A percentile compares a stretch with the other conserved stretches of the same genome.
Conservation (phyloP, 345 rosid species). For the Garcia nutans region DNA sequence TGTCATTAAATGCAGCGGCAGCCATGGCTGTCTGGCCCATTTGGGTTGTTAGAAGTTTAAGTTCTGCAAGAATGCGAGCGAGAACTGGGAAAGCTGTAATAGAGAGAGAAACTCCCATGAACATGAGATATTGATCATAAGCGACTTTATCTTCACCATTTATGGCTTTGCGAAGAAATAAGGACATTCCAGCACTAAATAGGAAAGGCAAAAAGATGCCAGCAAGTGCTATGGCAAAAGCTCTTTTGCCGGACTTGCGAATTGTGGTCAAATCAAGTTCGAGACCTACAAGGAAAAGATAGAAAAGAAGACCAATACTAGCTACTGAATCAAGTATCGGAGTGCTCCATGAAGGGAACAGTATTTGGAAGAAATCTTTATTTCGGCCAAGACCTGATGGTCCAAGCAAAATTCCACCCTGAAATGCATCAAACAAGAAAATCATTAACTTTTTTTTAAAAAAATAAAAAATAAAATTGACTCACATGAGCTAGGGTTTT, state of each 20-base stretch:
- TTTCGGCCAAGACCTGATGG: slow-evolving; percentile 77
- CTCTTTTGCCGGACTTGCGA: slow-evolving; percentile 60
- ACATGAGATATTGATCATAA: slow-evolving; percentile 58
- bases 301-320: slow-evolving; percentile 80
- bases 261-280: slow-evolving; percentile 69
- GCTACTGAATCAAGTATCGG: slow-evolving; percentile 75
- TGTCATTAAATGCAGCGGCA: slow-evolving; percentile 88
- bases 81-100: slow-evolving; percentile 93
- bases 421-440: background rate
- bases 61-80: slow-evolving; percentile 90
- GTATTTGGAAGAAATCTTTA: slow-evolving; percentile 35
- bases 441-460: no score
- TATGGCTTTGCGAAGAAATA: slow-evolving; percentile 47
- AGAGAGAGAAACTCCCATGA: slow-evolving; percentile 93
- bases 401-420: slow-evolving; percentile 88
- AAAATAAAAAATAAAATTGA: no score
- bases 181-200: slow-evolving; percentile 58
- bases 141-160: slow-evolving; percentile 52
- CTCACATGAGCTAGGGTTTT: no score
- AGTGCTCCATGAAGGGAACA: slow-evolving; percentile 73
- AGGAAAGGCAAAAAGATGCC: slow-evolving; percentile 74
- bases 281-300: slow-evolving; percentile 85
- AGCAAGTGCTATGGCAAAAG: slow-evolving; percentile 66
- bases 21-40: slow-evolving; percentile 83
- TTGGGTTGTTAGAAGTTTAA: slow-evolving; percentile 65